Conservation (phyloP, 2,329 filamentous ascomycete genomes). For the Ambrosiella xylebori region DNA sequence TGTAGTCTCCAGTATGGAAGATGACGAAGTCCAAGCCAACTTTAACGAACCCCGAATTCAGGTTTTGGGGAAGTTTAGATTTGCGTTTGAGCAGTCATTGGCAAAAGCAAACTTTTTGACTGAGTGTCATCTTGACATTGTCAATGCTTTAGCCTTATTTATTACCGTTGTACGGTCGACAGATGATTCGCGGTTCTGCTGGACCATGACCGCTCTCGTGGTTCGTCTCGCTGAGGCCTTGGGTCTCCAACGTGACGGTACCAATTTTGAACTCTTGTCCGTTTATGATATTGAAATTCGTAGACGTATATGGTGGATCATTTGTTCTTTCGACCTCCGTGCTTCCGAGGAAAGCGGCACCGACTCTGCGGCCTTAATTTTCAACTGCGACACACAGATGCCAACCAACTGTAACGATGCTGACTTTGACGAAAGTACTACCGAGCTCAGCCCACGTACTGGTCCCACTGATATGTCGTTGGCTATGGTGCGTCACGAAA, state of each 20-base stretch:
- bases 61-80: constrained; percentile 30
- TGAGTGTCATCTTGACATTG: constrained; percentile 35
- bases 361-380: constrained; percentile 20
- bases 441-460: constrained; percentile 29
- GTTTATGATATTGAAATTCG: constrained; percentile 44
- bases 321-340: constrained; percentile 38
- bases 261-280: constrained; percentile 28
- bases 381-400: constrained; percentile 29
- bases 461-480: constrained; percentile 37
- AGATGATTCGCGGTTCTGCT: constrained; percentile 36
- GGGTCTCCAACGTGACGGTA: constrained; percentile 41
- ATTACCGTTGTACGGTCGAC: constrained; percentile 30
- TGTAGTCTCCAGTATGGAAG: constrained; percentile 40
- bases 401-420: constrained; percentile 34
- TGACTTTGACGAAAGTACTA: constrained; percentile 29
- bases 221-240: constrained; percentile 43
- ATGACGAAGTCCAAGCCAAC: constrained; percentile 36
- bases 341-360: constrained; percentile 36
- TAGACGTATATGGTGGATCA: constrained; percentile 43
- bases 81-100: constrained; percentile 39
- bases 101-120: constrained; percentile 40
- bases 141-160: constrained; percentile 43
- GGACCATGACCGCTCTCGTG: constrained; percentile 40
- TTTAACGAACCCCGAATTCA: constrained; percentile 28
- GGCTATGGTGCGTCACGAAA: constrained; percentile 33